These are phyloP conservation scores for Daedalea quercina DNA, from an alignment of 768 basidiomycete species.

Conservation along the genomic window DNA sequence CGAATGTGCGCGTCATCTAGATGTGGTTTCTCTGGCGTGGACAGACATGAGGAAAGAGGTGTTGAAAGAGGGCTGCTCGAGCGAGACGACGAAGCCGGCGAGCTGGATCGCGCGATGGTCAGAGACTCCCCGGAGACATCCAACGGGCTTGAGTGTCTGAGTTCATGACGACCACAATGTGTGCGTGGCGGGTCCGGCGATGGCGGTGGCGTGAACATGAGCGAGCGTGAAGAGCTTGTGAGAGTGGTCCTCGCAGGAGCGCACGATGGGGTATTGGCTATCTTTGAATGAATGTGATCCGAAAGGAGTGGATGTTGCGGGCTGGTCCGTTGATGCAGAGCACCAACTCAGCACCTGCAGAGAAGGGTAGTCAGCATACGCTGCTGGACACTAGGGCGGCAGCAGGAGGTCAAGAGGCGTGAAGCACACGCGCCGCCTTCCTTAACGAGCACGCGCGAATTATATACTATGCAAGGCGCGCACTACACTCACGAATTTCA, in stretches of 20 bases:
- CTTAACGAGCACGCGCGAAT: too few relatives aligned
- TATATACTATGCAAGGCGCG: too few relatives aligned
- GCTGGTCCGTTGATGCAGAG: conserved; percentile 2
- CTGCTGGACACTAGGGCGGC: background rate
- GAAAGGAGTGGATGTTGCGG: conserved; percentile 2
- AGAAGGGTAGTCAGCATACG: background rate
- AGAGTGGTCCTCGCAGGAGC: background rate
- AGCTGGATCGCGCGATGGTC: background rate
- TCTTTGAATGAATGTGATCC: conserved; percentile 1
- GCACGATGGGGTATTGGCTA: background rate
- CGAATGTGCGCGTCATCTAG: background rate
- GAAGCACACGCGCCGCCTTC: background rate
- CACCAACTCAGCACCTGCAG: background rate
- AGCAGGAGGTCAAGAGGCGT: background rate
- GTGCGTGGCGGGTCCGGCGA: conserved; percentile 18
- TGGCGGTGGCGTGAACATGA: conserved; percentile 35
- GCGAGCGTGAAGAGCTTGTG: background rate
- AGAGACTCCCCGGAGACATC: background rate
- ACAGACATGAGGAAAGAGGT: background rate
- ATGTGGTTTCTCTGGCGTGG: conserved; percentile 6
- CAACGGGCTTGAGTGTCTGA: background rate
- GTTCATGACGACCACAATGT: background rate
- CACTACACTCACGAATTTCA: too few relatives aligned
- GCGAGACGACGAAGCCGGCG: background rate
- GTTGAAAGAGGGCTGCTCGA: background rate